These are phyloP conservation scores for Talaromyces thailandensis DNA, from an alignment of 495 filamentous ascomycete species.

Conservation along the genomic window DNA sequence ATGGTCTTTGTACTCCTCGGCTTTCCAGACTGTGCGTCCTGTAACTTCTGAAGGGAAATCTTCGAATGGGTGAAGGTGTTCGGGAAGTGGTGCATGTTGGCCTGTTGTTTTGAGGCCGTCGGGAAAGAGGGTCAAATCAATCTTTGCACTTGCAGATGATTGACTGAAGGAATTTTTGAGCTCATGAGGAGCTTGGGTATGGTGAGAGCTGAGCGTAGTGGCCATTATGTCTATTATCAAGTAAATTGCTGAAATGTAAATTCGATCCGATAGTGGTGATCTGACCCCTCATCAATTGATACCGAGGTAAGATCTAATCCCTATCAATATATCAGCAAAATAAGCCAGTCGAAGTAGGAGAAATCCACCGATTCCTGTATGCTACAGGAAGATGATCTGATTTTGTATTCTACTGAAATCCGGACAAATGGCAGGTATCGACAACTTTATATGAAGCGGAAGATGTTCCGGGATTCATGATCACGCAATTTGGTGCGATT, in stretches of 20 bases:
- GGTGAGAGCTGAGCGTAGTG: background rate
- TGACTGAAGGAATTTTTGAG: background rate
- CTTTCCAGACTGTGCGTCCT: constrained; percentile 71
- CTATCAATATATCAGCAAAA: background rate
- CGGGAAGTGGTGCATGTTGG: constrained; percentile 67
- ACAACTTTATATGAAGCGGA: background rate
- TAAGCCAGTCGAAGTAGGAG: background rate
- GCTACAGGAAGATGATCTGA: background rate
- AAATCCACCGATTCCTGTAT: background rate
- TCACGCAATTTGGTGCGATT: background rate
- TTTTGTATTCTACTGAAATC: background rate
- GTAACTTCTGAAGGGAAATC: constrained; percentile 66
- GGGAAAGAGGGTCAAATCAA: constrained; percentile 31
- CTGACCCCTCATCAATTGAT: background rate
- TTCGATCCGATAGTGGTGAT: background rate
- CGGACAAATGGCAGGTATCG: background rate
- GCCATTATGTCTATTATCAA: background rate
- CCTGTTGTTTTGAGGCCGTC: constrained; percentile 63
- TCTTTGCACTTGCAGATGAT: background rate
- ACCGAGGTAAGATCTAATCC: background rate
- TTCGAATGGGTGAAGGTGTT: constrained; percentile 55
- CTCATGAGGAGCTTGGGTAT: background rate
- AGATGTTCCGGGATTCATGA: background rate
- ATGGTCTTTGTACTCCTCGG: constrained; percentile 58
- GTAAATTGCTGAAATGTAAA: background rate